Percentiles rank a stretch among this genome's conserved stretches.
Evolutionary conservation across 208 protist species (phyloP).

Genomic region (Leishmania turanica): DNA sequence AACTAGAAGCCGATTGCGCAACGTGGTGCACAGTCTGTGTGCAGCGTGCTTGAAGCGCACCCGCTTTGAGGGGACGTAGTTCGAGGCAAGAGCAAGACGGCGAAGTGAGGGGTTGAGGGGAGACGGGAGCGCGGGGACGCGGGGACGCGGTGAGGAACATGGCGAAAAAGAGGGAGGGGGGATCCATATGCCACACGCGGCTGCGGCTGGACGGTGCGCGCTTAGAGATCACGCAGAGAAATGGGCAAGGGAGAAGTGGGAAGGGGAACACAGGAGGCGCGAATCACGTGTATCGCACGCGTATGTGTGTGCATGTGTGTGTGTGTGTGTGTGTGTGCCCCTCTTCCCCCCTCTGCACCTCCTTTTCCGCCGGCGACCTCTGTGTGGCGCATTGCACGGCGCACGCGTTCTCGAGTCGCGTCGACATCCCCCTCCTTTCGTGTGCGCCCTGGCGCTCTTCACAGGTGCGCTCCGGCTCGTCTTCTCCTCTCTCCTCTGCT

Average conservation of each 20-base stretch:
- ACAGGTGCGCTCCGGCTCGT: neutral
- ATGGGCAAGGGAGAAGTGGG: too few species aligned
- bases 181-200: neutral
- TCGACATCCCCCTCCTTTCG: neutral
- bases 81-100: neutral
- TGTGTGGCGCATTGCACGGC: neutral
- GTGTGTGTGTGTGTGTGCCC: neutral
- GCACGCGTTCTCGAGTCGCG: neutral
- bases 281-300: neutral
- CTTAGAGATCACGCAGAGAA: neutral
- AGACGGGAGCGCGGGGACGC: neutral
- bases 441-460: neutral
- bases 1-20: conserved; percentile 23
- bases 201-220: neutral
- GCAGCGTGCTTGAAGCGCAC: conserved; percentile 7
- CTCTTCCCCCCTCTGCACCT: neutral
- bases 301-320: neutral
- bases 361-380: neutral
- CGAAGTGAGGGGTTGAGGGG: neutral
- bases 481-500: neutral
- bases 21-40: neutral
- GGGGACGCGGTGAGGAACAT: neutral
- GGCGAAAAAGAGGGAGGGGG: neutral
- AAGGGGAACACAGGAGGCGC: neutral
- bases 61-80: neutral